Conservation (phyloP, 2,329 filamentous ascomycete genomes). For the Xylaria sp. region DNA sequence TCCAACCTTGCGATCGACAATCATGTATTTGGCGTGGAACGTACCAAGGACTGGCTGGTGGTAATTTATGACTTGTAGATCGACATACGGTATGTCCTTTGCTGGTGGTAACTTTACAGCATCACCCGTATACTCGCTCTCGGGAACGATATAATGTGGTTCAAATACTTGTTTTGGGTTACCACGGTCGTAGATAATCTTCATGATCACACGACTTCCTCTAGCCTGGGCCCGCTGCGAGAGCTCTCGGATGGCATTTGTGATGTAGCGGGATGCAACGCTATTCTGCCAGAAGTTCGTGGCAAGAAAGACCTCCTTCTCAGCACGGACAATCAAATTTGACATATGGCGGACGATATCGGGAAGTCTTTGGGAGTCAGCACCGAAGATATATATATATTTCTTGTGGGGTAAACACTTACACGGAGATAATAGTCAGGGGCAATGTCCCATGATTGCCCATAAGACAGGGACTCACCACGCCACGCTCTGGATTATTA, state of each 20-base stretch:
- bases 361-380: slow-evolving; percentile 58
- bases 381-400: not conserved
- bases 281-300: slow-evolving; percentile 82
- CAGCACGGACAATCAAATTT: slow-evolving; percentile 77
- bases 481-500: slow-evolving; percentile 60
- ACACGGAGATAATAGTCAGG: slow-evolving; percentile 73
- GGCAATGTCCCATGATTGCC: slow-evolving; percentile 70
- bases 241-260: slow-evolving; percentile 74
- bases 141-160: slow-evolving; percentile 70
- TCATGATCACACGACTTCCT: slow-evolving; percentile 70
- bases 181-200: slow-evolving; percentile 80
- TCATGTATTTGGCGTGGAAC: slow-evolving; percentile 80
- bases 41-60: slow-evolving; percentile 77
- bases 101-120: slow-evolving; percentile 69
- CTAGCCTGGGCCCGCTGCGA: slow-evolving; percentile 70
- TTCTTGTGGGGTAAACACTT: slow-evolving; percentile 36
- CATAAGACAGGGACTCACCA: slow-evolving; percentile 63
- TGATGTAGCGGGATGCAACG: slow-evolving; percentile 73
- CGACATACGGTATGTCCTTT: slow-evolving; percentile 75
- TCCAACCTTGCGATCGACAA: slow-evolving; percentile 77
- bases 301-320: slow-evolving; percentile 77
- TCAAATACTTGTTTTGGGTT: slow-evolving; percentile 71
- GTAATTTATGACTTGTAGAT: slow-evolving; percentile 78
- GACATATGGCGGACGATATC: slow-evolving; percentile 80
- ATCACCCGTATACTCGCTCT: slow-evolving; percentile 66